Conservation (phyloP, 306 rosid genomes). For the Echinosophora koreensis region DNA sequence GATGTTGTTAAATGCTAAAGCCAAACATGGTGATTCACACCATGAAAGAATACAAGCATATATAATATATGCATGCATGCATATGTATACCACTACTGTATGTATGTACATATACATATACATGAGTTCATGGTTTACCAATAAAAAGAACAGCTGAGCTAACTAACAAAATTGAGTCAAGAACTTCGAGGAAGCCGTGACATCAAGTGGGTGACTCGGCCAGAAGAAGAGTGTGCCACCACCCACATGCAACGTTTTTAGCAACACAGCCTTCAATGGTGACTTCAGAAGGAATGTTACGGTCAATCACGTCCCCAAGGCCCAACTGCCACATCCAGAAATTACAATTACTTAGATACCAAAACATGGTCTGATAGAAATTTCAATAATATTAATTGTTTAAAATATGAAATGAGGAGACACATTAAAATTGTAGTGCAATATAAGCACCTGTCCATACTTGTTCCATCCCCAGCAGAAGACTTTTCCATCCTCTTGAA, state of each 20-base stretch:
- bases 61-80: slow-evolving; percentile 23
- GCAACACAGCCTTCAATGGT: slow-evolving; percentile 67
- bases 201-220: slow-evolving; percentile 78
- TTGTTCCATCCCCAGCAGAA: slow-evolving; percentile 99
- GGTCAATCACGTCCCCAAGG: slow-evolving; percentile 91
- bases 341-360: slow-evolving; percentile 34
- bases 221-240: slow-evolving; percentile 98
- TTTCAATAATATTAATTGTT: slow-evolving; percentile 9
- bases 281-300: slow-evolving; percentile 87
- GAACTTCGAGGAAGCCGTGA: slow-evolving; percentile 32
- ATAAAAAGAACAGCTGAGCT: slow-evolving; percentile 66
- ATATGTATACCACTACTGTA: slow-evolving; percentile 54
- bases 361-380: slow-evolving; percentile 24
- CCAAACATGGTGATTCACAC: slow-evolving; percentile 49
- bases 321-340: slow-evolving; percentile 78
- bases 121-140: slow-evolving; percentile 50
- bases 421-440: slow-evolving; percentile 25
- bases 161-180: slow-evolving; percentile 86
- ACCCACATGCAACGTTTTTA: slow-evolving; percentile 84
- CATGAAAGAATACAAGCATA: slow-evolving; percentile 62
- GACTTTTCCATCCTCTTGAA: slow-evolving; percentile 75
- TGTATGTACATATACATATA: slow-evolving; percentile 53
- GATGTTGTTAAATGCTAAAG: slow-evolving; percentile 45
- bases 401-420: slow-evolving; percentile 17
- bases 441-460: slow-evolving; percentile 87